Conservation (phyloP, 2,329 filamentous ascomycete genomes). For the Ophiostoma triangulosporum region DNA sequence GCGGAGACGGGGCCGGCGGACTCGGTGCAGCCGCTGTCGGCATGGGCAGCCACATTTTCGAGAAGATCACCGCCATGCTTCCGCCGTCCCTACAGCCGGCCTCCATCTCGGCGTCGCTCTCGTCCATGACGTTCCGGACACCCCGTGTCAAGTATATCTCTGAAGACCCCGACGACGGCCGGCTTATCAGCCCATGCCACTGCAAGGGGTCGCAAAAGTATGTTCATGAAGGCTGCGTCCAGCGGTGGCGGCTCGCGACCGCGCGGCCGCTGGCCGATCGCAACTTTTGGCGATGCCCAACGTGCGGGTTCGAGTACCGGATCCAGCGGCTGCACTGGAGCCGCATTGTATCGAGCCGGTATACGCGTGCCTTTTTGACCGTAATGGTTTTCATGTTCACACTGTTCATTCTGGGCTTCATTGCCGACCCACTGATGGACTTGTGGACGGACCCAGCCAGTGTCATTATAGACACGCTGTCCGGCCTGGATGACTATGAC, state of each 20-base stretch:
- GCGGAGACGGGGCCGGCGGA: not conserved
- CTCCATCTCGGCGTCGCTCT: constrained; percentile 21
- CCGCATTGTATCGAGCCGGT: constrained; percentile 50
- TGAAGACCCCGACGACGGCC: constrained; percentile 57
- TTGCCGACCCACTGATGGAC: constrained; percentile 86
- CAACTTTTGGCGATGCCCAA: constrained; percentile 79
- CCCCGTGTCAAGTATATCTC: constrained; percentile 48
- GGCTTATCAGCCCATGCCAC: constrained; percentile 76
- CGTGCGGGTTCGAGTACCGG: constrained; percentile 72
- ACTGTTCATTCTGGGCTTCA: constrained; percentile 74
- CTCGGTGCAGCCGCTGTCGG: not conserved
- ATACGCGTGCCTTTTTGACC: constrained; percentile 58
- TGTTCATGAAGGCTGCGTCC: constrained; percentile 83
- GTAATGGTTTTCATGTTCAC: constrained; percentile 54
- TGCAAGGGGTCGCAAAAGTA: constrained; percentile 91
- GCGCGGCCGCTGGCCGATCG: constrained; percentile 50
- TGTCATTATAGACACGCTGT: constrained; percentile 40
- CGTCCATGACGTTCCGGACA: constrained; percentile 12
- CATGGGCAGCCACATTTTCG: constrained; percentile 1
- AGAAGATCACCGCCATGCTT: not conserved
- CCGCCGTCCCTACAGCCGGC: not conserved
- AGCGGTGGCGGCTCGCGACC: constrained; percentile 69
- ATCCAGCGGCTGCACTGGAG: constrained; percentile 67
- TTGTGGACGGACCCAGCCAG: constrained; percentile 70
- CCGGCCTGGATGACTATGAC: constrained; percentile 26